Evolutionary conservation across 352 stramenopile genomes (phyloP), one percentile per base, ranked within the genome.

Genomic region (Phytophthora europaea): DNA sequence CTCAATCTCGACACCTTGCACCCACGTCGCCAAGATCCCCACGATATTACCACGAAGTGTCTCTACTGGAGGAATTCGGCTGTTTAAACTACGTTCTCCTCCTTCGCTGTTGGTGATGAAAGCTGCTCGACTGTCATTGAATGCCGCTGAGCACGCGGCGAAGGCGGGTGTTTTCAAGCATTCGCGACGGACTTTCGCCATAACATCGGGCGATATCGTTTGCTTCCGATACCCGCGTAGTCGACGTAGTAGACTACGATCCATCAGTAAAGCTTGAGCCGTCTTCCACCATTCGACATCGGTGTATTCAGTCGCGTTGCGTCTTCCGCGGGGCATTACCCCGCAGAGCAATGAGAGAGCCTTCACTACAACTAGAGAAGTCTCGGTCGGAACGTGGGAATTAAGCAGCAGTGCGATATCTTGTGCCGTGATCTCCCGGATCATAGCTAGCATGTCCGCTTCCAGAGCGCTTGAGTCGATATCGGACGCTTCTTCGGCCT

Each of bases 251-350:
- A 95, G 61, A 45, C 76, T 84, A 23, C 89, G 83, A 65, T 95
- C 87, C 87, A 95, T 95, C 16, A 95, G 74, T 64, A 95, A 53
- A 10, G 89, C 87, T 59, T 95, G 89, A 13, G 83, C 82, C 0
- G 87, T 88, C 56, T 93, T 92, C 88, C 87, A 94, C 88, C 88
- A 95, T 53, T 95, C 88, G 16, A 85, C 61, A 61, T 88, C 85
- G 2, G 82, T 91, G 67, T 94, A 95, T 63, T 94, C 85, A 13
- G 78, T 81, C 5, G 85, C 83, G 23, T 88, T 84, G 3, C 76
- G 72, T 0, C 84, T 77, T 1, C 85, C 85, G 13, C 85, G 83
- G 34, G 85, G 87, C 22, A 91, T 43, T 0, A 84, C 82, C 0
- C 84, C 85, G 34, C 83, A 89, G 13, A 94, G 79, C 61, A 95